These are phyloP conservation scores for Chaetomium sp. DNA, from an alignment of 2,329 filamentous ascomycete species.

Conservation along the genomic window DNA sequence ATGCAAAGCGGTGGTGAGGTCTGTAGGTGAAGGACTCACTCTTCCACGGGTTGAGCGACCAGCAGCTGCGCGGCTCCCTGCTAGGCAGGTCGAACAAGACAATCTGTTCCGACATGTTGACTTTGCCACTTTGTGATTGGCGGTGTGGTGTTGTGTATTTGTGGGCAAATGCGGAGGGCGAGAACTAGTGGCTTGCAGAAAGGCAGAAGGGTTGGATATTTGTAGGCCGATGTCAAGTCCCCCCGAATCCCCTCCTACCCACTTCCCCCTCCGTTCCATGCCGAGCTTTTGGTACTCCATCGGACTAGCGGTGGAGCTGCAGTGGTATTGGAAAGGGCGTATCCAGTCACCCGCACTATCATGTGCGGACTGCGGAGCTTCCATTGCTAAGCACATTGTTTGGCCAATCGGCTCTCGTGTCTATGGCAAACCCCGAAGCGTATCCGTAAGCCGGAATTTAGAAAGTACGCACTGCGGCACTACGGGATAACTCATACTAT, in stretches of 20 bases:
- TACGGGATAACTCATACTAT: too few species aligned
- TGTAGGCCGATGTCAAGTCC: background rate
- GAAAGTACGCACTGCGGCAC: background rate
- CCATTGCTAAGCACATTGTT: background rate
- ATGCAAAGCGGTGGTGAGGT: conserved; percentile 21
- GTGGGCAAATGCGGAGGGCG: background rate
- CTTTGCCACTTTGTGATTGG: background rate
- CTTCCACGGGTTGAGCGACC: conserved; percentile 74
- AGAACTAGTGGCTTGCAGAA: background rate
- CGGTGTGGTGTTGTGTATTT: background rate
- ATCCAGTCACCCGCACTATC: too few species aligned
- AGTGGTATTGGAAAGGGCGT: too few species aligned
- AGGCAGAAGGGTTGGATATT: background rate
- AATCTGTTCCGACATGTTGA: conserved; percentile 44
- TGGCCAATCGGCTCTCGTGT: background rate
- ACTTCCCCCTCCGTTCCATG: background rate
- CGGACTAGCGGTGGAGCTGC: background rate
- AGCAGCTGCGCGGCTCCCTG: conserved; percentile 51
- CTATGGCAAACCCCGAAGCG: background rate
- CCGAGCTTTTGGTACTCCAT: background rate
- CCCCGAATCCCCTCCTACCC: background rate
- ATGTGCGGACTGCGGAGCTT: background rate
- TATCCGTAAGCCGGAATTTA: too few species aligned
- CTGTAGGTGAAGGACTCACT: conserved; percentile 45
- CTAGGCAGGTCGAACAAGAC: conserved; percentile 66